Percentiles rank a stretch among this genome's conserved stretches.
These are phyloP conservation scores for Protostelium mycophagum DNA, from an alignment of 78 protist genomes.

Conservation along the genomic window DNA sequence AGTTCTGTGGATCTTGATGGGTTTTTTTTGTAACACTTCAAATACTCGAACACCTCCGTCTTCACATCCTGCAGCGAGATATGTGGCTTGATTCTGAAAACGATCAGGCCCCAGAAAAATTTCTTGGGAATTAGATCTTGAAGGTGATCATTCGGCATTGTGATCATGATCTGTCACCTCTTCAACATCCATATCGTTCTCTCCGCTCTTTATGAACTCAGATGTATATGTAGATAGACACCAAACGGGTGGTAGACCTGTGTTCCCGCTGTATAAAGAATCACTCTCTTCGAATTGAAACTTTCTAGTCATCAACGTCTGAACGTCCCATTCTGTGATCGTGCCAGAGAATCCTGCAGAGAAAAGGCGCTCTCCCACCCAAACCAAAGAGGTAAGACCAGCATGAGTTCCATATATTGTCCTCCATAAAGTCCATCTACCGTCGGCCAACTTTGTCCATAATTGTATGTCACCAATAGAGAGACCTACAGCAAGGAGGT, in stretches of 20 bases:
- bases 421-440: not conserved
- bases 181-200: not conserved
- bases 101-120: too few species aligned
- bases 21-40: not conserved
- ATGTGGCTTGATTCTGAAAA: too few species aligned
- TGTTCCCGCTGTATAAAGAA: not conserved
- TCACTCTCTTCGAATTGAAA: not conserved
- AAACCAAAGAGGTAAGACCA: not conserved
- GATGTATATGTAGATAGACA: not conserved
- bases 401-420: not conserved
- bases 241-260: not conserved
- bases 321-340: not conserved
- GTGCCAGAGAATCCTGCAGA: not conserved
- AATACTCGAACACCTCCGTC: not conserved
- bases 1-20: not conserved
- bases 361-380: not conserved
- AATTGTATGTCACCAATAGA: not conserved
- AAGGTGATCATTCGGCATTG: too few species aligned
- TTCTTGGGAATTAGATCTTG: too few species aligned
- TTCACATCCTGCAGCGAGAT: not conserved
- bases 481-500: slow-evolving; percentile 2
- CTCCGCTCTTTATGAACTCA: not conserved
- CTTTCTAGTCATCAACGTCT: not conserved
- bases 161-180: not conserved
- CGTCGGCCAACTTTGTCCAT: not conserved